Evolutionary conservation across 805 yeast species (phyloP).

Genomic region (Soucietia sequanensis): DNA sequence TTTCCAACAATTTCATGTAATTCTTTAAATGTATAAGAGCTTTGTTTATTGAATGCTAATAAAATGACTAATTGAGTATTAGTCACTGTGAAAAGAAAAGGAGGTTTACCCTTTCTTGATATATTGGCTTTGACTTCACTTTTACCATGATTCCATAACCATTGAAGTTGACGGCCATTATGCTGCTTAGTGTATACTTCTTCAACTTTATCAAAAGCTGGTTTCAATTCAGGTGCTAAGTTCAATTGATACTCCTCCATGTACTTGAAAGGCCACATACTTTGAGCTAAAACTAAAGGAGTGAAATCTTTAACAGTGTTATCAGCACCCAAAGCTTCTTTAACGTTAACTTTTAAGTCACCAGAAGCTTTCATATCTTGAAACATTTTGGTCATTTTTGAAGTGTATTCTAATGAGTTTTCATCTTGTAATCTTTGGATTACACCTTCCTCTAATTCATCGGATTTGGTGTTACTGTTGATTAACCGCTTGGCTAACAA

Average conservation of each 20-base stretch:
- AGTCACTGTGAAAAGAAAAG: conserved; percentile 78
- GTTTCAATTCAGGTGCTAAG: conserved; percentile 66
- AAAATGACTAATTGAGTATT: conserved; percentile 85
- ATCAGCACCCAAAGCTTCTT: conserved; percentile 34
- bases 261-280: conserved; percentile 79
- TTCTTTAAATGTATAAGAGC: conserved; percentile 56
- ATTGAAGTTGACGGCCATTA: conserved; percentile 82
- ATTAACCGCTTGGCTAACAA: conserved; percentile 86
- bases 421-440: conserved; percentile 85
- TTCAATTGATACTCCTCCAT: conserved; percentile 39
- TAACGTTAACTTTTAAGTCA: conserved; percentile 63
- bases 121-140: conserved; percentile 89
- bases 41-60: conserved; percentile 74
- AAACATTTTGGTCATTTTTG: conserved; percentile 93
- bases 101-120: conserved; percentile 76
- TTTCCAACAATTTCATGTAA: conserved; percentile 69
- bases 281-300: conserved; percentile 79
- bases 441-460: conserved; percentile 79
- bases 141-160: conserved; percentile 95
- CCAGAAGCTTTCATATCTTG: conserved; percentile 85
- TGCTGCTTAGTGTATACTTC: conserved; percentile 72
- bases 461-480: conserved; percentile 80
- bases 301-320: conserved; percentile 50
- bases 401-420: conserved; percentile 89
- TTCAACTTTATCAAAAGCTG: conserved; percentile 65